Evolutionary conservation across 495 filamentous ascomycete genomes (phyloP).

Genomic region (Penicillium arizonense): DNA sequence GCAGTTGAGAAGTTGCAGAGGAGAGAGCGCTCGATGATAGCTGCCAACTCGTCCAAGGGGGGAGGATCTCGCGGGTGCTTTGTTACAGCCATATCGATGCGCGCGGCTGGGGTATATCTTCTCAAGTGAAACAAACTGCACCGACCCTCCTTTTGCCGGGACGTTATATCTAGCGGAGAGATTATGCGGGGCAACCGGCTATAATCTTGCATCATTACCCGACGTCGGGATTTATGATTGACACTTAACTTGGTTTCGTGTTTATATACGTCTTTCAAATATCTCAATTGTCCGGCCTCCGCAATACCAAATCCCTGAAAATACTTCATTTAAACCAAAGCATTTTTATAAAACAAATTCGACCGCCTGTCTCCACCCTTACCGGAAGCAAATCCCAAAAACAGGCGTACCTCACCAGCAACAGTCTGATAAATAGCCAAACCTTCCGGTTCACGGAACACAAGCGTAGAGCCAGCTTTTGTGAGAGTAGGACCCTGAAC

Average conservation of each 20-base stretch:
- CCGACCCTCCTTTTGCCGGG: too few relatives aligned
- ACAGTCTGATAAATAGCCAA: slow-evolving; percentile 21
- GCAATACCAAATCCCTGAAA: too few relatives aligned
- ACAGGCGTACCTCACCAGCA: slow-evolving; percentile 14
- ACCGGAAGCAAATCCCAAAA: slow-evolving; percentile 23
- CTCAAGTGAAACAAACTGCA: too few relatives aligned
- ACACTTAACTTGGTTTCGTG: too few relatives aligned
- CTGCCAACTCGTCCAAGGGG: slow-evolving; percentile 22
- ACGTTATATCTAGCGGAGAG: too few relatives aligned
- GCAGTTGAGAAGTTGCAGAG: slow-evolving; percentile 24
- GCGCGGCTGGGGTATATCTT: neutral
- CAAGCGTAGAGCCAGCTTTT: slow-evolving; percentile 13
- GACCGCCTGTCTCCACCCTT: slow-evolving; percentile 14
- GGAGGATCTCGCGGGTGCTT: slow-evolving; percentile 22
- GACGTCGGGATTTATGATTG: too few relatives aligned
- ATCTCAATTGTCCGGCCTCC: too few relatives aligned
- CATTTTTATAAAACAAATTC: slow-evolving; percentile 24
- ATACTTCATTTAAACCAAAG: neutral
- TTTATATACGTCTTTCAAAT: too few relatives aligned
- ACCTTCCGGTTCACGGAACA: slow-evolving; percentile 21
- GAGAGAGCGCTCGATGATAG: slow-evolving; percentile 19
- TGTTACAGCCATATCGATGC: slow-evolving; percentile 12
- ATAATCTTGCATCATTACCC: too few relatives aligned
- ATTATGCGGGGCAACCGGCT: too few relatives aligned
- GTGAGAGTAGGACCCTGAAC: slow-evolving; percentile 14